phyloP scores from a whole-genome alignment of 2,329 filamentous ascomycete genomes.

The Metarhizium anisopliae region DNA sequence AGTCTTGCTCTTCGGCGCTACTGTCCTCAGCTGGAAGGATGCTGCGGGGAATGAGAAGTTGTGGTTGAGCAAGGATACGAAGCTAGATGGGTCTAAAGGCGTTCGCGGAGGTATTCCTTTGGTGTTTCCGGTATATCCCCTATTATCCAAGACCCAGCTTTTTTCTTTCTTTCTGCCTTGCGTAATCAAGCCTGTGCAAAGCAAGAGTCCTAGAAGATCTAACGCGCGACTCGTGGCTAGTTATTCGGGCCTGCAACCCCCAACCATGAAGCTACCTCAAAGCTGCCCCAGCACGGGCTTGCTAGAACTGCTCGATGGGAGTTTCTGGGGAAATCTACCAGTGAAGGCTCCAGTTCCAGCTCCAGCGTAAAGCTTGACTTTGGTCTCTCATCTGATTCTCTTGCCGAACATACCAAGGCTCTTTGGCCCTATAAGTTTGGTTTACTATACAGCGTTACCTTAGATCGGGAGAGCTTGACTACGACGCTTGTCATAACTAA shows the following conservation, averaged over 20 bases:
- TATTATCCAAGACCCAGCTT: too few relatives aligned
- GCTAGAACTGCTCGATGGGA: constrained; percentile 88
- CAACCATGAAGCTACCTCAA: constrained; percentile 64
- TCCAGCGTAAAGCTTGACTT: constrained; percentile 88
- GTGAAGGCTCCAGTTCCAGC: constrained; percentile 44
- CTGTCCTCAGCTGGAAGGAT: constrained; percentile 88
- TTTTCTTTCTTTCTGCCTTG: too few relatives aligned
- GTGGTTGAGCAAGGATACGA: constrained; percentile 73
- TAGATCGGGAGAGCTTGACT: constrained; percentile 64
- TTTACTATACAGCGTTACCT: constrained; percentile 85
- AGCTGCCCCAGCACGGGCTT: constrained; percentile 89
- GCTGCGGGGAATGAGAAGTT: constrained; percentile 70
- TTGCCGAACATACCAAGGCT: constrained; percentile 58
- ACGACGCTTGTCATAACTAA: constrained; percentile 85
- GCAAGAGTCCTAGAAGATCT: neutral
- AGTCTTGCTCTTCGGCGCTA: constrained; percentile 84
- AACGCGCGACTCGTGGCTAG: constrained; percentile 31
- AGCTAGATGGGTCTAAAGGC: constrained; percentile 78
- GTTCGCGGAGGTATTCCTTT: constrained; percentile 88
- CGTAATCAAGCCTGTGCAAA: neutral
- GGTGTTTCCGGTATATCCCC: constrained; percentile 71
- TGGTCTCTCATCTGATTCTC: constrained; percentile 66
- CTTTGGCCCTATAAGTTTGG: constrained; percentile 84
- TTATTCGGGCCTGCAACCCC: constrained; percentile 79
- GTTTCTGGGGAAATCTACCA: constrained; percentile 74